phyloP scores from a whole-genome alignment of 1,284 basidiomycete species.

The Boletus semigastroideus region DNA sequence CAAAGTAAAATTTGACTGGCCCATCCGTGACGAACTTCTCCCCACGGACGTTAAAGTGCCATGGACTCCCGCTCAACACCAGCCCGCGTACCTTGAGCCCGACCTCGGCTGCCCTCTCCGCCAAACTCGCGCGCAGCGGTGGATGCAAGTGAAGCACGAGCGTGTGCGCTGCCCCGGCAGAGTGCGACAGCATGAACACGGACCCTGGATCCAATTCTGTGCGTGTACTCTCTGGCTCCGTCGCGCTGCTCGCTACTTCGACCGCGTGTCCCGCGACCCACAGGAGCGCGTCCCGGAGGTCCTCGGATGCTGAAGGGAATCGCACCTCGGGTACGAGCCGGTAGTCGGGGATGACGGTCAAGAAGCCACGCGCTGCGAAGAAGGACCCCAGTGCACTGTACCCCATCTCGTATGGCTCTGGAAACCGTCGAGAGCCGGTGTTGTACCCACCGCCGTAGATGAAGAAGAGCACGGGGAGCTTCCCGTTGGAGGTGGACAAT shows the following conservation, averaged over 20 bases:
- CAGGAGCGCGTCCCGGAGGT: constrained; percentile 56
- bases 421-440: constrained; percentile 45
- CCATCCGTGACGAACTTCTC: constrained; percentile 25
- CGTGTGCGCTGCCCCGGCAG: constrained; percentile 53
- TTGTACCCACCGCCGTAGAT: constrained; percentile 64
- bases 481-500: constrained; percentile 25
- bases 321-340: constrained; percentile 53
- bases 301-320: constrained; percentile 53
- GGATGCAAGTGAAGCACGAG: constrained; percentile 46
- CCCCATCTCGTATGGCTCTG: constrained; percentile 46
- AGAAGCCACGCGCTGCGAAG: constrained; percentile 57
- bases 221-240: constrained; percentile 21
- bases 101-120: constrained; percentile 24
- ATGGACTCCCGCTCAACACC: constrained; percentile 46
- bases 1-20: constrained; percentile 44
- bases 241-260: constrained; percentile 20
- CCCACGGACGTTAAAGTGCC: constrained; percentile 35
- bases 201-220: constrained; percentile 37
- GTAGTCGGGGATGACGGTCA: constrained; percentile 64
- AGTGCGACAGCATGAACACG: constrained; percentile 57
- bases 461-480: constrained; percentile 57
- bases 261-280: constrained; percentile 47
- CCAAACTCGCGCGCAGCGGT: constrained; percentile 16
- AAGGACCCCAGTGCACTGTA: constrained; percentile 59
- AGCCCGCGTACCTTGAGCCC: constrained; percentile 44